A percentile compares a stretch with the other conserved stretches of the same genome.
Evolutionary conservation across 306 rosid genomes (phyloP).

Genomic region (Vicia villosa): DNA sequence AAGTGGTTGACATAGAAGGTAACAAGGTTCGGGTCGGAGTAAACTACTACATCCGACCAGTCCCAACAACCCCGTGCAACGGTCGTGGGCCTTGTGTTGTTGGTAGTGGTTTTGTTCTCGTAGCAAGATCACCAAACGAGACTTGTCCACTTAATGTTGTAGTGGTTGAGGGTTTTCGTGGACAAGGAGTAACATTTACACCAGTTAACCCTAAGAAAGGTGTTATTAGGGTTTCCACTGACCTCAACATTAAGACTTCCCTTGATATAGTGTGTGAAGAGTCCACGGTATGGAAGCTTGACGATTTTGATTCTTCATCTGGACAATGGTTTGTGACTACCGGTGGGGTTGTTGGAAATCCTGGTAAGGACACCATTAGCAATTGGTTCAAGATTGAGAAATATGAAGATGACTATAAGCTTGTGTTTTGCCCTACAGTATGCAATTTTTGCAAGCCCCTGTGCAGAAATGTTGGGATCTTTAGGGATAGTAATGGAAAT

Average conservation of each 20-base stretch:
- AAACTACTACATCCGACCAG: constrained; percentile 52
- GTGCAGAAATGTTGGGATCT: constrained; percentile 54
- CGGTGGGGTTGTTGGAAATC: constrained; percentile 55
- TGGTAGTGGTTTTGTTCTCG: constrained; percentile 53
- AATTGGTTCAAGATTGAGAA: constrained; percentile 80
- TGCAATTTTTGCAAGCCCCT: constrained; percentile 51
- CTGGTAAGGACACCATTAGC: constrained; percentile 39
- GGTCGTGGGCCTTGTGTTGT: constrained; percentile 45
- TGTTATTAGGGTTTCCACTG: constrained; percentile 46
- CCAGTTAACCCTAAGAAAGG: constrained; percentile 46
- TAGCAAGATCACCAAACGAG: constrained; percentile 37
- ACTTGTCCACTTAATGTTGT: constrained; percentile 56
- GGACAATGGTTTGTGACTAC: constrained; percentile 54
- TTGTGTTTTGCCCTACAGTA: constrained; percentile 62
- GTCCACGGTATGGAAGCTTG: constrained; percentile 59
- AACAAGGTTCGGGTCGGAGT: constrained; percentile 31
- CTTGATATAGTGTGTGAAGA: constrained; percentile 26
- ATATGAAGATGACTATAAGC: constrained; percentile 50
- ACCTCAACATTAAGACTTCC: constrained; percentile 51
- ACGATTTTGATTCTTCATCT: constrained; percentile 32
- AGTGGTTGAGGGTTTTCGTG: constrained; percentile 54
- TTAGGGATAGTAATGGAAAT: constrained; percentile 36
- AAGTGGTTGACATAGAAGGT: constrained; percentile 49
- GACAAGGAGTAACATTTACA: constrained; percentile 41
- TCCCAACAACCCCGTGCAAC: constrained; percentile 40